Base-by-base conservation (phyloP, 768 basidiomycete genomes). In the Sporobolomyces roseus region DNA sequence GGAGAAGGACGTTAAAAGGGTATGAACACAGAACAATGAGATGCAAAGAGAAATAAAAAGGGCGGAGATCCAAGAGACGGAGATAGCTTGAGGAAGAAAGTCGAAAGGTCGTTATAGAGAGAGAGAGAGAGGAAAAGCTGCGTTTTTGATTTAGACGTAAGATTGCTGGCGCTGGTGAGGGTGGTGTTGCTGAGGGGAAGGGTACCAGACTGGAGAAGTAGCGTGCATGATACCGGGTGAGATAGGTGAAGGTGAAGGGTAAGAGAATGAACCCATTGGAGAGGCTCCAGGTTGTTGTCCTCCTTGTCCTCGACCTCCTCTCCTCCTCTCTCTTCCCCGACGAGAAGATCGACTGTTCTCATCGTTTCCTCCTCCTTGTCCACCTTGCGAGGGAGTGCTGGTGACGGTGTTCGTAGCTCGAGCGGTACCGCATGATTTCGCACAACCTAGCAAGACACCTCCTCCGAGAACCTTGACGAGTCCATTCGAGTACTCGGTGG, bases 401-500 rank as follows among this genome's bases (percentile, higher is more conserved):
- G 27, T 21, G n/a, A n/a, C n/a, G 17, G 58, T 33, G 45, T 48
- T 48, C 16, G 43, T 48, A 29, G 45, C 38, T 35, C 46, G 30
- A 27, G 63, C 55, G 38, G 65, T 33, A n/a, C 17, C 59, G 12
- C 51, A 55, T 8, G 60, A 55, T 51, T 68, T 68, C 27, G 58
- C 63, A 33, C 63, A 64, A 4, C 75, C 75, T 32, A 76, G 67
- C 30, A 76, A 58, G 49, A 75, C 74, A 36, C 75, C 75, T 4
- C 75, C 75, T n/a, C 72, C 72, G 13, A 76, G 70, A 13, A 76
- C 75, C 41, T 73, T 74, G 43, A 76, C 75, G 56, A 74, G 74
- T 16, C 75, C 75, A 49, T 74, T 72, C 51, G 74, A 74, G 65
- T 76, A 73, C 52, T 76, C 75, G 10, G 73, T 74, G 32, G 68